A percentile compares a stretch with the other conserved stretches of the same genome.
phyloP scores from a whole-genome alignment of 75 land plant genomes.

The Pseudotsuga menziesii region DNA sequence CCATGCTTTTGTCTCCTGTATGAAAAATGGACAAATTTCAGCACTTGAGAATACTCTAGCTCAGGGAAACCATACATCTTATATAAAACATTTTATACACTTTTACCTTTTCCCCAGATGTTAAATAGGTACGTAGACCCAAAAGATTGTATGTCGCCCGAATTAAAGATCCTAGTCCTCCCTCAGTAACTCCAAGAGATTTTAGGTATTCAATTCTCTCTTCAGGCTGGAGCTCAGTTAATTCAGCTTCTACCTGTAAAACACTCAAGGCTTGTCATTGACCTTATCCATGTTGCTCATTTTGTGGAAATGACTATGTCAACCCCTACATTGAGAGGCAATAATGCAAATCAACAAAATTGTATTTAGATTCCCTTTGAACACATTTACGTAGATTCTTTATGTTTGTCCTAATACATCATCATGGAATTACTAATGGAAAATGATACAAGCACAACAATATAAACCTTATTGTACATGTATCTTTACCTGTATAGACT shows the following conservation, averaged over 20 bases:
- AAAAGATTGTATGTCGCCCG: slow-evolving; percentile 79
- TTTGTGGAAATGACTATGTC: not conserved
- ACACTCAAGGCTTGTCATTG: not conserved
- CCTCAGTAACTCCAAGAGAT: slow-evolving; percentile 87
- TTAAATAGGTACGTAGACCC: slow-evolving; percentile 93
- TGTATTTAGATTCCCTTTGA: not conserved
- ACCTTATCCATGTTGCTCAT: not conserved
- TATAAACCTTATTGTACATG: not conserved
- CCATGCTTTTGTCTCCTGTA: slow-evolving; percentile 98
- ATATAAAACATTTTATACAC: not conserved
- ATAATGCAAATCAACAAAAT: not conserved
- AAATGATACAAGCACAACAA: not conserved
- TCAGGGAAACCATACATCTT: not conserved
- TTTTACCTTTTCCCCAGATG: slow-evolving; percentile 92
- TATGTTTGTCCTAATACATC: not conserved
- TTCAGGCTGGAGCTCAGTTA: slow-evolving; percentile 80
- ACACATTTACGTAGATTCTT: not conserved
- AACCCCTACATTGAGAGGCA: not conserved
- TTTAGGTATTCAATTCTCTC: slow-evolving; percentile 80
- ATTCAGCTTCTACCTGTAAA: slow-evolving; percentile 89
- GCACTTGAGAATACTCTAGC: not conserved
- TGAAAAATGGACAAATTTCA: not conserved
- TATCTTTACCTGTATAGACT: not conserved
- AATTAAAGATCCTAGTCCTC: slow-evolving; percentile 92
- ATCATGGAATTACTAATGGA: not conserved